Evolutionary conservation across 2,329 filamentous ascomycete genomes (phyloP), one percentile per base, ranked within the genome.

Genomic region (Pezicula carpinea): DNA sequence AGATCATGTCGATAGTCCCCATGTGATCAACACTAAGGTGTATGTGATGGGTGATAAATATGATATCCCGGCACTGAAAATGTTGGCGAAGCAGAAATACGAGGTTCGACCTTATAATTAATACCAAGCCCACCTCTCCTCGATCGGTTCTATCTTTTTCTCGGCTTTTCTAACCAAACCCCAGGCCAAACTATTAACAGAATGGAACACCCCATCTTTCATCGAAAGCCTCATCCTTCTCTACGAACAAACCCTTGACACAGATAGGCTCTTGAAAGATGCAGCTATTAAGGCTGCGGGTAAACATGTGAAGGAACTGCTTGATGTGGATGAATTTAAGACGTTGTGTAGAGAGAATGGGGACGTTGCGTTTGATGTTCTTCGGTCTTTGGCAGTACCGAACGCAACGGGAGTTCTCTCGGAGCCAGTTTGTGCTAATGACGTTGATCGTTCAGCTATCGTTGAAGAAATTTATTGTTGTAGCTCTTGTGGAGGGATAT

Each of bases 301-400:
- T 10, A 18, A 29, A 13, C 32, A 54, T 29, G 19, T 46, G 1
- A 18, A 44, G 19, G 41, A 35, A 2, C 39, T 57, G 7, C 29
- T 52, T 23, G 41, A 51, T 29, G 42, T 43, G 8, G 46, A 15
- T 10, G 53, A 54, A 5, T 54, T 54, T 41, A 46, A 39, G 3
- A 17, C 19, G 1, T 32, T 57, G 13, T 47, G 39, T 17, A 48
- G 50, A n/a, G 21, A 33, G 6, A 43, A 47, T 22, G 44, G 48
- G 2, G 50, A 50, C 5, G 39, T 56, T 36, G 43, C 31, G 5
- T 35, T 42, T 31, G 51, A 45, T 4, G 29, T 36, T 23, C n/a
- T 48, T 32, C 14, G 83, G 22, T 21, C 17, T 13, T 32, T 23
- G 23, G 8, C 2, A 22, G n/a, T n/a, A n/a, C n/a, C n/a, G n/a